Base-by-base conservation (phyloP, 345 rosid species). In the Excoecaria agallocha region DNA sequence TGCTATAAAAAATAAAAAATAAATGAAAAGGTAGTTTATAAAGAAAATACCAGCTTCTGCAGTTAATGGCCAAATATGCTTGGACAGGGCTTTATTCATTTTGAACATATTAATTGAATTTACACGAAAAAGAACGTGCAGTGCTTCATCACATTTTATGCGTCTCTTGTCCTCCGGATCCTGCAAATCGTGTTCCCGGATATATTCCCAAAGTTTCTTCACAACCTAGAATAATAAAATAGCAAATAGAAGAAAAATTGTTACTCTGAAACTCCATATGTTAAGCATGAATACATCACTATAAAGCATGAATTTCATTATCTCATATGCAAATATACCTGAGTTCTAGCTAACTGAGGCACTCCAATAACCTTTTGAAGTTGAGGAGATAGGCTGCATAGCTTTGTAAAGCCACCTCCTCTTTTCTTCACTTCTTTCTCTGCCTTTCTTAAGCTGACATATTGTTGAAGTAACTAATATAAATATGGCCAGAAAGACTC, bases 381-480 rank as follows among this genome's bases (percentile, higher is more conserved):
- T 73, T 88, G 85, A 10, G 93, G 94, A 68, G 98, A 93, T 51
- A 93, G 89, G 83, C 89, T 88, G 67, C 91, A 91, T 71, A 87
- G 41, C 82, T 84, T 93, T 59, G 78, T 72, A 78, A 91, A 91
- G 16, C 96, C 98, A 61, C 96, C 90, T 12, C 87, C 76, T 80
- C 85, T 85, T 75, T 82, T 90, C 87, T 87, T 90, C 17, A 39
- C 86, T 54, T 87, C 79, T 68, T 70, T 70, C n/a, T 39, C 75
- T n/a, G 3, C 46, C 65, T 77, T 82, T 13, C 80, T 71, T 68
- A 75, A 72, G 80, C 81, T 71, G 60, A 67, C 39, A 12, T 39
- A 74, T 50, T 50, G 57, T 68, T 15, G 45, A 24, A 51, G 77
- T 61, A 70, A 49, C 24, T 24, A 19, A 8, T 1, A 15, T 51